These are phyloP conservation scores for Vitis amurensis DNA, from an alignment of 164 flowering plant genomes.

Conservation along the genomic window DNA sequence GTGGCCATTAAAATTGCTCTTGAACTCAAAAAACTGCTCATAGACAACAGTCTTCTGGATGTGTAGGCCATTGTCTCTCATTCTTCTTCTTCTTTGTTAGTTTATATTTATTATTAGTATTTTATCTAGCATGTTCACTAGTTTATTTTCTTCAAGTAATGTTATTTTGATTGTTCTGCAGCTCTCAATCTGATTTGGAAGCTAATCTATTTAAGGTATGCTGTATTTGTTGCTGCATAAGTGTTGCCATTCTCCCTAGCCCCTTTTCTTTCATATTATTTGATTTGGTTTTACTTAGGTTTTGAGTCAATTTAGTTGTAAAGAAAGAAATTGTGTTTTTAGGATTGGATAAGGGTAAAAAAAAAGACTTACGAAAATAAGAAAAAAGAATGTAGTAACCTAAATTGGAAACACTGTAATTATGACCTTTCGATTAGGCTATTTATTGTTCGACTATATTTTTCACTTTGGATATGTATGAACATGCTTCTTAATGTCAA, in stretches of 20 bases:
- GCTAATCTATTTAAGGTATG: constrained; percentile 91
- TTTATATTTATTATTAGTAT: constrained; percentile 2
- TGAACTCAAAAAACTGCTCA: constrained; percentile 91
- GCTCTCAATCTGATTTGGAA: constrained; percentile 94
- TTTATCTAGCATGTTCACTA: neutral
- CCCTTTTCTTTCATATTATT: neutral
- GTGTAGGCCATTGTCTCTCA: constrained; percentile 56
- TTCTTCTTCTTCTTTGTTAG: neutral
- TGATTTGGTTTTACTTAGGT: too few relatives aligned
- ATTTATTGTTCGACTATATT: too few relatives aligned
- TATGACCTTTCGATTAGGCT: too few relatives aligned
- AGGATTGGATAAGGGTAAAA: too few relatives aligned
- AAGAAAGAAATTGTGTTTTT: too few relatives aligned
- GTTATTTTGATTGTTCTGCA: constrained; percentile 29
- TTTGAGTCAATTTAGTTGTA: too few relatives aligned
- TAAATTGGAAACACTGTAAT: too few relatives aligned
- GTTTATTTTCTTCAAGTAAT: constrained; percentile 1
- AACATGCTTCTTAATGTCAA: too few relatives aligned
- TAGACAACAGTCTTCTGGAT: constrained; percentile 93
- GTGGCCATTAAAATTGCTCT: constrained; percentile 94
- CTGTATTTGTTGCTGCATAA: neutral
- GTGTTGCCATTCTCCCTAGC: neutral
- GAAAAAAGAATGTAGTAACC: too few relatives aligned
- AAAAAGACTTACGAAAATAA: too few relatives aligned
- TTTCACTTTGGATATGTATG: too few relatives aligned